These are phyloP conservation scores for Fusarium euwallaceae DNA, from an alignment of 2,329 filamentous ascomycete species.

Conservation along the genomic window DNA sequence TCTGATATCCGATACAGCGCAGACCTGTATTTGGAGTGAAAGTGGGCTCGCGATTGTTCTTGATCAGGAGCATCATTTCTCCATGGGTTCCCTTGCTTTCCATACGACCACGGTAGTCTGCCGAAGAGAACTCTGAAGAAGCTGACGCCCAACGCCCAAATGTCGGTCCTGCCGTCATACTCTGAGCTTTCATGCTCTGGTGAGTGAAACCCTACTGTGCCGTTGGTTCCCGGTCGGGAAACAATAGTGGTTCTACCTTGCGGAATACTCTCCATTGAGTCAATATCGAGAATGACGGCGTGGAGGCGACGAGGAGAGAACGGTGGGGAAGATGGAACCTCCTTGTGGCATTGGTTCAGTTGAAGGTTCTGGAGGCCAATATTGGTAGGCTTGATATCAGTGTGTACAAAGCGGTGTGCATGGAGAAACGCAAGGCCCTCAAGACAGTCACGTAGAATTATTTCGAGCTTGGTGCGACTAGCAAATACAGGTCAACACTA, in stretches of 20 bases:
- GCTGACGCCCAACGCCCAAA: conserved; percentile 4
- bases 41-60: neutral
- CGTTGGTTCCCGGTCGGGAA: neutral
- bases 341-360: neutral
- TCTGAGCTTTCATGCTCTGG: conserved; percentile 6
- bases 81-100: conserved; percentile 1
- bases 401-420: conserved; percentile 3
- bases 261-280: neutral
- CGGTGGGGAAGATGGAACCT: neutral
- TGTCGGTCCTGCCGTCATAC: conserved; percentile 1
- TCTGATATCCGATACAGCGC: neutral
- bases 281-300: neutral
- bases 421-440: conserved; percentile 8
- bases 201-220: conserved; percentile 3
- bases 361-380: neutral
- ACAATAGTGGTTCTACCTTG: neutral
- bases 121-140: neutral
- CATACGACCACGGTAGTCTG: neutral
- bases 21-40: neutral
- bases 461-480: neutral
- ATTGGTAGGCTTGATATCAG: conserved; percentile 10
- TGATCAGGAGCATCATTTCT: neutral
- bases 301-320: neutral
- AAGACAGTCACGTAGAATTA: conserved; percentile 11
- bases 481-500: neutral